Percentiles rank a stretch among this genome's conserved stretches.
phyloP scores from a whole-genome alignment of 169 alveolate species.

The Plasmodium relictum region DNA sequence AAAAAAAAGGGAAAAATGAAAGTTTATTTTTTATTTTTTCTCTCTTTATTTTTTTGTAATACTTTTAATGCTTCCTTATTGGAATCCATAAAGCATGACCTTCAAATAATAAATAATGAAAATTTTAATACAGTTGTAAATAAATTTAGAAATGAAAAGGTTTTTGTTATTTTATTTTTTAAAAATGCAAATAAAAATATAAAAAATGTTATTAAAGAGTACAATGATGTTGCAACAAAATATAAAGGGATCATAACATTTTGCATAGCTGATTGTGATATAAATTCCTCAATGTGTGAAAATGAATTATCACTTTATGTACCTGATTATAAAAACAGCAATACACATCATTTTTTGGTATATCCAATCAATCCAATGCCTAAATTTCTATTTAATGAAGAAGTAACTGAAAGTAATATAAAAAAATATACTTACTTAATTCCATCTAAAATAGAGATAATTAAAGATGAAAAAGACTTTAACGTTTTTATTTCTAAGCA shows the following conservation, averaged over 20 bases:
- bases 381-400: slow-evolving; percentile 78
- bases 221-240: slow-evolving; percentile 79
- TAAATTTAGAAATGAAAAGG: slow-evolving; percentile 82
- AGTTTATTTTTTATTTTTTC: not conserved
- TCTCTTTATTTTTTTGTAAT: slow-evolving; percentile 19
- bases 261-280: slow-evolving; percentile 82
- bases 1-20: slow-evolving; percentile 11
- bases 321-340: slow-evolving; percentile 73
- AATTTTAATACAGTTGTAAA: slow-evolving; percentile 82
- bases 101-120: slow-evolving; percentile 83
- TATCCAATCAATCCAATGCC: slow-evolving; percentile 87
- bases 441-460: slow-evolving; percentile 82
- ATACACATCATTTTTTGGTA: slow-evolving; percentile 79
- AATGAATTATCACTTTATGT: slow-evolving; percentile 75
- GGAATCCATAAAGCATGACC: slow-evolving; percentile 86
- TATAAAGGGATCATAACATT: slow-evolving; percentile 84
- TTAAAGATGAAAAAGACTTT: slow-evolving; percentile 77
- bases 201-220: slow-evolving; percentile 78
- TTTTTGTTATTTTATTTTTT: slow-evolving; percentile 82
- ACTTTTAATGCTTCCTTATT: slow-evolving; percentile 52
- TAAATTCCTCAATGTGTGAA: slow-evolving; percentile 74
- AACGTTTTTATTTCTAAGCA: slow-evolving; percentile 82
- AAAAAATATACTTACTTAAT: slow-evolving; percentile 77
- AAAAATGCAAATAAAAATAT: slow-evolving; percentile 79
- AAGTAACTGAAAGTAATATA: slow-evolving; percentile 47